A percentile compares a stretch with the other conserved stretches of the same genome.
Evolutionary conservation across 2,329 filamentous ascomycete species (phyloP).

Genomic region (Canariomyces notabilis): DNA sequence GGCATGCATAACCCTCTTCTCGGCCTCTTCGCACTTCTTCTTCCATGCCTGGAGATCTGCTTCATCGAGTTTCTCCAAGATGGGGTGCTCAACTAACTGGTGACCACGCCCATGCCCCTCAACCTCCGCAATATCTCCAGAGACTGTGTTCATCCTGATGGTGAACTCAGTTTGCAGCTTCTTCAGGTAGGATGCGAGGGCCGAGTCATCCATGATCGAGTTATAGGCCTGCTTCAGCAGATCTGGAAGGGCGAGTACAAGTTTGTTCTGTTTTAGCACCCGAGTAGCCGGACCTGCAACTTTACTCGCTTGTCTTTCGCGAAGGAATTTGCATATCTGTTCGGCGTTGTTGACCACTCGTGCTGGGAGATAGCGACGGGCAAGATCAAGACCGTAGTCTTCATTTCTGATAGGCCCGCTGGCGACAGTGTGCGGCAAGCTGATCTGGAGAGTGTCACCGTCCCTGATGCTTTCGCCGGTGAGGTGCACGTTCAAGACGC

Average conservation of each 20-base stretch:
- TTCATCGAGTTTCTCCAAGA: slow-evolving; percentile 9
- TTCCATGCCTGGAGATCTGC: slow-evolving; percentile 9
- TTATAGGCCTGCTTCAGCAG: slow-evolving; percentile 63
- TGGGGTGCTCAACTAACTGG: background rate
- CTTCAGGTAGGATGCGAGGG: slow-evolving; percentile 58
- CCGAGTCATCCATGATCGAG: slow-evolving; percentile 59
- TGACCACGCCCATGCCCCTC: no score
- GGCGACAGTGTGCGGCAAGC: slow-evolving; percentile 81
- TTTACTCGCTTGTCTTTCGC: slow-evolving; percentile 52
- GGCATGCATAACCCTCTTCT: slow-evolving; percentile 10
- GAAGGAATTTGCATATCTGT: slow-evolving; percentile 57
- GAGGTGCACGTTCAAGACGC: slow-evolving; percentile 79
- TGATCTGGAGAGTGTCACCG: slow-evolving; percentile 57
- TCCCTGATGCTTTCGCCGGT: slow-evolving; percentile 58
- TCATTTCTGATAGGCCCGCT: slow-evolving; percentile 65
- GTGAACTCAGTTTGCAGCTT: slow-evolving; percentile 70
- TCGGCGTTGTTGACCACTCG: slow-evolving; percentile 63
- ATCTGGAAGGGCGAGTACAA: slow-evolving; percentile 69
- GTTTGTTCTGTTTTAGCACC: slow-evolving; percentile 43
- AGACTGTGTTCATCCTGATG: slow-evolving; percentile 8
- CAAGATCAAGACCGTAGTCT: slow-evolving; percentile 81
- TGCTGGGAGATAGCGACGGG: slow-evolving; percentile 62
- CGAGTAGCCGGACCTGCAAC: slow-evolving; percentile 42
- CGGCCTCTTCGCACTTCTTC: slow-evolving; percentile 8
- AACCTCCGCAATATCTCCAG: slow-evolving; percentile 1